Percentiles rank a stretch among this genome's conserved stretches.
phyloP scores from a whole-genome alignment of 2,329 filamentous ascomycete species.

The Paecilomyces variotii region DNA sequence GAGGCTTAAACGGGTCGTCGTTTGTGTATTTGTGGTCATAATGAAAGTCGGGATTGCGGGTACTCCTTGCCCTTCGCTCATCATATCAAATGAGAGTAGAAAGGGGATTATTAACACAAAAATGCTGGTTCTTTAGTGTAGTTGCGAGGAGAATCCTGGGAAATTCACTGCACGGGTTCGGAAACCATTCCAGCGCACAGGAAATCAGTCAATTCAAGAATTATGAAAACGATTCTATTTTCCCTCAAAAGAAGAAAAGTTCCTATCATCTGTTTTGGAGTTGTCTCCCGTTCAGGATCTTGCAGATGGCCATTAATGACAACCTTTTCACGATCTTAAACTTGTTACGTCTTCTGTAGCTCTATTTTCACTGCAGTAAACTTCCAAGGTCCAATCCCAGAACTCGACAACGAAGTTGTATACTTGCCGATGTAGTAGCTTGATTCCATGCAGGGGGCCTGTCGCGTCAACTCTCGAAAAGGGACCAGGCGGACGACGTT shows the following conservation, averaged over 20 bases:
- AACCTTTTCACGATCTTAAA: not conserved
- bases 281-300: not conserved
- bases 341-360: not conserved
- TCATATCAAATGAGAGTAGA: not conserved
- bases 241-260: not conserved
- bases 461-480: too few relatives aligned
- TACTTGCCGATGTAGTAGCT: too few relatives aligned
- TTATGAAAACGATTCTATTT: not conserved
- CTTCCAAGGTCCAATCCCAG: too few relatives aligned
- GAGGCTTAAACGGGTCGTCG: slow-evolving; percentile 54
- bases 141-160: not conserved
- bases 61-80: not conserved
- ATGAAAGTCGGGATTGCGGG: slow-evolving; percentile 1
- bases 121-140: not conserved
- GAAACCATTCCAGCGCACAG: not conserved
- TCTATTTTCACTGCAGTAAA: too few relatives aligned
- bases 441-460: too few relatives aligned
- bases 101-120: not conserved
- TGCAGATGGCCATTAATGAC: not conserved
- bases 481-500: too few relatives aligned
- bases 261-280: not conserved
- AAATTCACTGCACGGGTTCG: not conserved
- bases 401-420: too few relatives aligned
- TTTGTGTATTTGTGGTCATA: slow-evolving; percentile 3
- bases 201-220: not conserved